Conservation (phyloP, 2,329 filamentous ascomycete species). For the Aspergillus novoparasiticus region DNA sequence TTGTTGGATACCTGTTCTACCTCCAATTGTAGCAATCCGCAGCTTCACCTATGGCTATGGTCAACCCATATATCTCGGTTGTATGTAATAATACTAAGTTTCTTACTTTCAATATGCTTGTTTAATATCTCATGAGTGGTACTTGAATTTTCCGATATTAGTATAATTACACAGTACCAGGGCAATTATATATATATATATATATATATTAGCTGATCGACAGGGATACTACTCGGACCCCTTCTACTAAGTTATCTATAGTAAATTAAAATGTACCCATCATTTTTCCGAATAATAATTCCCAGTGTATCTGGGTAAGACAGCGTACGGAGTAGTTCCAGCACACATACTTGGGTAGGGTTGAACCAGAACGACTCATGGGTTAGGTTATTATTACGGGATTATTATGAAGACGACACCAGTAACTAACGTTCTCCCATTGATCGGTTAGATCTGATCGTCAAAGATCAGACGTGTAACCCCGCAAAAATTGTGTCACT, state of each 20-base stretch:
- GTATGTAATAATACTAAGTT: background rate
- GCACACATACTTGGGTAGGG: background rate
- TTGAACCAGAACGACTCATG: background rate
- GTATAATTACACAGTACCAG: background rate
- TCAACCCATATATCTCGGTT: background rate
- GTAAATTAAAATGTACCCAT: background rate
- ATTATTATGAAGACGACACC: background rate
- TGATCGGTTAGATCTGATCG: background rate
- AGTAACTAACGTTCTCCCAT: background rate
- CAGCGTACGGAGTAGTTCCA: no score
- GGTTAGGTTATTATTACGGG: background rate
- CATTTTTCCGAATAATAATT: no score
- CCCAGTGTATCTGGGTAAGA: background rate
- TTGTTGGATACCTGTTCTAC: slow-evolving; percentile 6
- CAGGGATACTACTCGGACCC: background rate
- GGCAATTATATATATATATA: background rate
- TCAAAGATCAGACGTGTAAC: background rate
- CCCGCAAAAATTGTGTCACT: background rate
- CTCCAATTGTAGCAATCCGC: background rate
- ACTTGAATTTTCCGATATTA: background rate
- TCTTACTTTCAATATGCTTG: background rate
- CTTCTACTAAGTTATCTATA: no score
- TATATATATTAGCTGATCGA: background rate
- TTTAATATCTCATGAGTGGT: background rate
- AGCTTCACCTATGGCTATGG: background rate